phyloP scores from a whole-genome alignment of 208 protist species.

The Balamuthia mandrillaris region DNA sequence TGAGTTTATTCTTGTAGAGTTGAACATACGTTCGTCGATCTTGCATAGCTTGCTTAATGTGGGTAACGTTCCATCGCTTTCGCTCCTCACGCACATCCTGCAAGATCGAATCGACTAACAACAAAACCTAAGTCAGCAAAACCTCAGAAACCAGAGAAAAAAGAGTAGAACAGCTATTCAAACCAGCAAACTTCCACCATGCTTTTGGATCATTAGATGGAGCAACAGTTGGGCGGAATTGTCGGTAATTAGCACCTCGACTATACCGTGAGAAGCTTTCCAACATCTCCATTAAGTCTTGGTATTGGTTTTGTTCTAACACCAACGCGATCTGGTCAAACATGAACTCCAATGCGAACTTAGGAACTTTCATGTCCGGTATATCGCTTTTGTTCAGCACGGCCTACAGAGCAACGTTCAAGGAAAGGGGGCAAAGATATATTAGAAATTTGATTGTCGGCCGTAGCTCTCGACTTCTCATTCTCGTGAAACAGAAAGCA shows the following conservation, averaged over 20 bases:
- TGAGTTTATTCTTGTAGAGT: background rate
- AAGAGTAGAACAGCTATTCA: background rate
- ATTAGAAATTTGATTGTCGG: background rate
- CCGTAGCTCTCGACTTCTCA: background rate
- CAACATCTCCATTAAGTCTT: background rate
- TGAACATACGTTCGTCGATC: constrained; percentile 13
- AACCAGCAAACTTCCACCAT: constrained; percentile 28
- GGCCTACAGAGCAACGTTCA: background rate
- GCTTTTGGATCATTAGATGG: background rate
- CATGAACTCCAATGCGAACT: constrained; percentile 7
- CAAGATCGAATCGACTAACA: background rate
- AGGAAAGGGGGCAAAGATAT: background rate
- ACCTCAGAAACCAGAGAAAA: background rate
- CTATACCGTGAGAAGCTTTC: constrained; percentile 7
- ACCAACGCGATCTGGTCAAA: constrained; percentile 13
- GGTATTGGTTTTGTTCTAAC: constrained; percentile 32
- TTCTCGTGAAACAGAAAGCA: background rate
- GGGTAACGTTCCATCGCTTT: background rate
- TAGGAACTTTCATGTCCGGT: background rate
- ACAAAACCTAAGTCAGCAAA: background rate
- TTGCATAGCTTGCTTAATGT: background rate
- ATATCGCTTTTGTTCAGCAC: constrained; percentile 11
- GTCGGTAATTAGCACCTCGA: background rate
- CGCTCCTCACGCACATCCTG: background rate
- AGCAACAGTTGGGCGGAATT: background rate